Base-by-base conservation (phyloP, 108 stramenopile species). In the Cyclostephanos tholiformis region DNA sequence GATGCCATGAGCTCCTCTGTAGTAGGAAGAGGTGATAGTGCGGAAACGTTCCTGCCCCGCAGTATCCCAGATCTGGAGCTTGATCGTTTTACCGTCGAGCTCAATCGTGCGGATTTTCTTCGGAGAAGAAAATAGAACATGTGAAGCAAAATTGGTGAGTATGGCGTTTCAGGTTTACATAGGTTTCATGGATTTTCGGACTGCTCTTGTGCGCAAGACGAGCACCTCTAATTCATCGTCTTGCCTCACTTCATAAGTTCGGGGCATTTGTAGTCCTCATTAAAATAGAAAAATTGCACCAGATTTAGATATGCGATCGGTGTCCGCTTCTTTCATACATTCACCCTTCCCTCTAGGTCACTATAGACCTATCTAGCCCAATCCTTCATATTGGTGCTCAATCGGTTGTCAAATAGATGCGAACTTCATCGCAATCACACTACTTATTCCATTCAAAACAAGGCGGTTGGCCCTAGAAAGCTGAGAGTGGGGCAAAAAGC, bases 71-170 rank as follows among this genome's bases (percentile, higher is more conserved):
- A 97, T 96, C 80, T 97, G 96, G 19, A 96, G 88, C 86, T 99
- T 99, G 84, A 99, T 96, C 52, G 97, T 98, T 85, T 99, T 99
- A 39, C 94, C 95, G 65, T 98, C 99, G 48, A 97, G 84, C 76
- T 99, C 97, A 72, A 99, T 98, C 63, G 98, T 99, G 69, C 98
- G 97, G 82, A 99, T 98, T 92, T 98, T 98, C 91, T 92, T 63
- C 38, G 12, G 22, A 70, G 27, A 20, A 48, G 35, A 57, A 22
- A 46, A 65, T 48, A 48, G 29, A 56, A 22, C 52, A 59, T 49
- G 22, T 30, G 29, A 17, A 19, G 25, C 22, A 70, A 19, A 13
- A 20, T 36, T 49, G 39, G 19, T 46, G 32, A 69, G 23, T 20
- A 61, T 58, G 17, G 22, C 26, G 44, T 16, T 46, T 46, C 16